These are phyloP conservation scores for Globisporangium emineosum DNA, from an alignment of 352 stramenopile species.

Conservation along the genomic window DNA sequence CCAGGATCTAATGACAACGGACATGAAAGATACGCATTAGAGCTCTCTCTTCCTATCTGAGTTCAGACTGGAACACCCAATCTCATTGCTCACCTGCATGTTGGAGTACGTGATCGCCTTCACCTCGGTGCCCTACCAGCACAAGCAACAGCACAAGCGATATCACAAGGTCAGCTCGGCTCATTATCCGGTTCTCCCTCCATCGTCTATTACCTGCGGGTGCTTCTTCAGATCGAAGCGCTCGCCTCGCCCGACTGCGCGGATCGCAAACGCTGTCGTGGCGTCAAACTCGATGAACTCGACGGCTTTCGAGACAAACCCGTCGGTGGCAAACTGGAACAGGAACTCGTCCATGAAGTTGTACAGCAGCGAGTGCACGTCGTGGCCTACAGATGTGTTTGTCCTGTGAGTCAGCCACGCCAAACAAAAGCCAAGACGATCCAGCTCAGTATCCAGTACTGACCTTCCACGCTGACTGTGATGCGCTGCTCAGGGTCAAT, in stretches of 20 bases:
- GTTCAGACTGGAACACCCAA: background rate
- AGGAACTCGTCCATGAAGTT: constrained; percentile 5
- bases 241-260: background rate
- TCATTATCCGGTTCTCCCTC: background rate
- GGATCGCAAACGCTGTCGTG: background rate
- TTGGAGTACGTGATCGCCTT: constrained; percentile 2
- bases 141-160: background rate
- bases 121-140: background rate
- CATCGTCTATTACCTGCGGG: background rate
- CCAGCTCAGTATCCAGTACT: background rate
- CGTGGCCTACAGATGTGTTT: constrained; percentile 24
- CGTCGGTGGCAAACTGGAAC: background rate
- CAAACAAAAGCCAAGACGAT: background rate
- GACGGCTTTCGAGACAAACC: background rate
- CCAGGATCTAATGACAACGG: background rate
- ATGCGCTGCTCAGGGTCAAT: background rate
- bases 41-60: background rate
- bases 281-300: background rate
- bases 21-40: background rate
- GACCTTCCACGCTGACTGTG: background rate
- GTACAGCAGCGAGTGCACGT: constrained; percentile 58
- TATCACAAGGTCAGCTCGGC: background rate
- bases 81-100: background rate
- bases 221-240: constrained; percentile 1
- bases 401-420: background rate